These are phyloP conservation scores for Cyclotella baltica DNA, from an alignment of 108 stramenopile species.

Conservation along the genomic window DNA sequence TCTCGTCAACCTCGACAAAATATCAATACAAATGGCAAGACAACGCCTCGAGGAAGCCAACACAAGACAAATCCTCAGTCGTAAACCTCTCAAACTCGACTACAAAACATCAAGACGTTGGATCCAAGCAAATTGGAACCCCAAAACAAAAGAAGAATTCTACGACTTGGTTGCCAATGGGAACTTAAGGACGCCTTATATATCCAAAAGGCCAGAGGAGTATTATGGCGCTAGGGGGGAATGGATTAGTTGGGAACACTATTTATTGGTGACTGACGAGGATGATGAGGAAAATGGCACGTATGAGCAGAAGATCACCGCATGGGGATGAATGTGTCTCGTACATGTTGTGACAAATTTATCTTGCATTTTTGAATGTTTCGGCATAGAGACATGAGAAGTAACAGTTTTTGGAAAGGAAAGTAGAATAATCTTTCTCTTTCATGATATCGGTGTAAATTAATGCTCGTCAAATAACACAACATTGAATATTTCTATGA, in stretches of 20 bases:
- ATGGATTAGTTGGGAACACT: slow-evolving; percentile 84
- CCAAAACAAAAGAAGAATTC: slow-evolving; percentile 67
- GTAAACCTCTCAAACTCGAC: slow-evolving; percentile 58
- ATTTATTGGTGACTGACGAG: slow-evolving; percentile 48
- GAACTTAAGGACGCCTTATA: slow-evolving; percentile 71
- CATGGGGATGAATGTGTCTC: slow-evolving; percentile 5
- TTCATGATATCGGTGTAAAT: too few relatives aligned
- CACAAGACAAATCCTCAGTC: slow-evolving; percentile 64
- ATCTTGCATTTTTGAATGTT: not conserved
- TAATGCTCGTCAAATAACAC: too few relatives aligned
- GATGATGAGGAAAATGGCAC: slow-evolving; percentile 20
- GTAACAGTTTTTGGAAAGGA: too few relatives aligned
- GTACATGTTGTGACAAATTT: not conserved
- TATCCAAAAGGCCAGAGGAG: slow-evolving; percentile 79
- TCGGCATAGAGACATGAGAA: too few relatives aligned
- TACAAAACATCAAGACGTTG: slow-evolving; percentile 60
- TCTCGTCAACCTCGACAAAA: slow-evolving; percentile 57
- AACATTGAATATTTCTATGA: too few relatives aligned
- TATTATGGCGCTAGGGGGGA: slow-evolving; percentile 73
- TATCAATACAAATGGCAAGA: slow-evolving; percentile 73
- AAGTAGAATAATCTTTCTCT: too few relatives aligned
- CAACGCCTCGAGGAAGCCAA: slow-evolving; percentile 79
- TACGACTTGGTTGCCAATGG: slow-evolving; percentile 71
- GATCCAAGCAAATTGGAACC: slow-evolving; percentile 67
- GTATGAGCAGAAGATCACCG: not conserved